Evolutionary conservation across 140 eudicot genomes (phyloP).

Genomic region (Erigeron philadelphicus): DNA sequence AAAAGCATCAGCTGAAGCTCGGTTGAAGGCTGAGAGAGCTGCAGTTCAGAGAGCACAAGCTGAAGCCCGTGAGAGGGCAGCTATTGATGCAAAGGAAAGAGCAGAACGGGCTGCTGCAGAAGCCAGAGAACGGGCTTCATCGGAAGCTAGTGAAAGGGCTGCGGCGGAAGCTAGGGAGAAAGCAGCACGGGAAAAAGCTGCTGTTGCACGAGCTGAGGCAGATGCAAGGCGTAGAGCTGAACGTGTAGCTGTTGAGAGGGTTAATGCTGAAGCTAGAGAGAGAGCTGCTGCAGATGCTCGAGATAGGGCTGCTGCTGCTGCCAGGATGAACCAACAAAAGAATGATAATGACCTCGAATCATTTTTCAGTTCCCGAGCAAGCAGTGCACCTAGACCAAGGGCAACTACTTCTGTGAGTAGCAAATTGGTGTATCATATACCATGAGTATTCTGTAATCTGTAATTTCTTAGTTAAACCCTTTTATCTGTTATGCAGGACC

Average conservation of each 20-base stretch:
- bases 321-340: conserved; percentile 67
- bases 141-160: conserved; percentile 42
- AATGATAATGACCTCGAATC: conserved; percentile 91
- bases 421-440: background rate
- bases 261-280: conserved; percentile 71
- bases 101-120: conserved; percentile 86
- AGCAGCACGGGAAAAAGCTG: conserved; percentile 65
- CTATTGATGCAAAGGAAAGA: conserved; percentile 73
- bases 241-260: conserved; percentile 69
- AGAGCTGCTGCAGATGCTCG: conserved; percentile 80
- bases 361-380: conserved; percentile 70
- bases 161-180: conserved; percentile 69
- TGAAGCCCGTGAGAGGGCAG: conserved; percentile 97
- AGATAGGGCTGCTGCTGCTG: conserved; percentile 76
- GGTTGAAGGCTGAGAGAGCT: conserved; percentile 59
- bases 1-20: conserved; percentile 67
- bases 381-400: conserved; percentile 90
- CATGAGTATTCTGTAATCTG: background rate
- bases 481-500: conserved; percentile 43
- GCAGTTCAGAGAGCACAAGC: conserved; percentile 94
- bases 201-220: conserved; percentile 59
- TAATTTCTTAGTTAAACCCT: conserved; percentile 14
- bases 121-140: conserved; percentile 64
- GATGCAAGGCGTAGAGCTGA: conserved; percentile 78
- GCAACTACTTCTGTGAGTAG: conserved; percentile 65